Conservation (phyloP, 305 asterid species). For the Fraxinus platypoda region DNA sequence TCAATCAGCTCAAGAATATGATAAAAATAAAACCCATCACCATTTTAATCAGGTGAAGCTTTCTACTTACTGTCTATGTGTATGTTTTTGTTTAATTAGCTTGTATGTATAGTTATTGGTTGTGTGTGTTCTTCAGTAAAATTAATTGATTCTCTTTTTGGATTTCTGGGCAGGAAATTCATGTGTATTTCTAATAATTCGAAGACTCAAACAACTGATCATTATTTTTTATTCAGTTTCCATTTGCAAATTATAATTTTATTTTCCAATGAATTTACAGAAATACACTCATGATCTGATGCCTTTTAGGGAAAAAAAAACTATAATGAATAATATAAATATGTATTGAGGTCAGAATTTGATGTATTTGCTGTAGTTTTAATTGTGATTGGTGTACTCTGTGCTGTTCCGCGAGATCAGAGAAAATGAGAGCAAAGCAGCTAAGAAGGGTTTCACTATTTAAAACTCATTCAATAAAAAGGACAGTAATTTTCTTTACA, state of each 20-base stretch:
- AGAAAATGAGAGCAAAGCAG: background rate
- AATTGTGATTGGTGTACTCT: background rate
- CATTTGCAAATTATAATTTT: background rate
- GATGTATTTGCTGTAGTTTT: background rate
- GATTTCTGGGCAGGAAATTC: background rate
- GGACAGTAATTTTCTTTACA: background rate
- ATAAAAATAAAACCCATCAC: slow-evolving; percentile 7
- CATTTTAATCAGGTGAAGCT: slow-evolving; percentile 29
- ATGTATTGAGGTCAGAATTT: background rate
- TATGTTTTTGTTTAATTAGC: background rate
- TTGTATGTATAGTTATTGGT: background rate
- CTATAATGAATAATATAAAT: background rate
- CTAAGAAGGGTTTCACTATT: background rate
- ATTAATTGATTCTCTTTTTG: background rate
- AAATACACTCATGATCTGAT: background rate
- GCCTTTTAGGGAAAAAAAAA: background rate
- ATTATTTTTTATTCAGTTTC: background rate
- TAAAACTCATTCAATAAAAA: background rate
- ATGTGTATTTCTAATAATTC: background rate
- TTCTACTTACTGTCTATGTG: background rate
- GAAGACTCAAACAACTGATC: background rate
- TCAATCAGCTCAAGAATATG: slow-evolving; percentile 29
- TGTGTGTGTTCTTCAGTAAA: background rate
- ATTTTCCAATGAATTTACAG: background rate
- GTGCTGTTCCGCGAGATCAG: background rate